Conservation (phyloP, 2,329 filamentous ascomycete species). For the Shiraia bambusicola region DNA sequence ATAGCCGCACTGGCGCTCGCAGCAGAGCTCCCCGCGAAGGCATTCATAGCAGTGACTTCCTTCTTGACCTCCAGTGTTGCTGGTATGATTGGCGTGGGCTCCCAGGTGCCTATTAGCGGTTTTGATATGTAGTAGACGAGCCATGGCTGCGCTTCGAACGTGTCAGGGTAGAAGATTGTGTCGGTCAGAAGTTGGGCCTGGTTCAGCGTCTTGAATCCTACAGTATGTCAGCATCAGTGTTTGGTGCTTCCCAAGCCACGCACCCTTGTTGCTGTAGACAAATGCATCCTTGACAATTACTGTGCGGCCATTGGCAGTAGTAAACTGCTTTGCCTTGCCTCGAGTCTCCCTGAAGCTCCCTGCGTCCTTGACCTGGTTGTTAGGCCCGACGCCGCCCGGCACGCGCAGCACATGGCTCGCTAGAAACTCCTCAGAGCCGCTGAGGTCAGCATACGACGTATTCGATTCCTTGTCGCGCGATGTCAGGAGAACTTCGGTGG, state of each 20-base stretch:
- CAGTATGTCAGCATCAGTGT: constrained; percentile 15
- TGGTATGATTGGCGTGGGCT: constrained; percentile 70
- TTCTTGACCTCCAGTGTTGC: constrained; percentile 49
- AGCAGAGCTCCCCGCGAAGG: constrained; percentile 17
- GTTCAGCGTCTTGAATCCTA: constrained; percentile 87
- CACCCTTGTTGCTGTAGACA: constrained; percentile 95
- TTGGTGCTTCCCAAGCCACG: not conserved
- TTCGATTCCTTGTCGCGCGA: constrained; percentile 85
- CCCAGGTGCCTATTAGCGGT: constrained; percentile 80
- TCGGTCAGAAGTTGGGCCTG: constrained; percentile 87
- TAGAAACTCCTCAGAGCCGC: constrained; percentile 89
- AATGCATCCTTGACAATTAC: constrained; percentile 92
- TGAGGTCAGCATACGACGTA: constrained; percentile 73
- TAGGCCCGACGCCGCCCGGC: constrained; percentile 55
- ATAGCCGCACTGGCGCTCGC: constrained; percentile 42
- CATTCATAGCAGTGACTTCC: constrained; percentile 9
- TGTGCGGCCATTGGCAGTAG: constrained; percentile 87
- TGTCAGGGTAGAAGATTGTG: constrained; percentile 82
- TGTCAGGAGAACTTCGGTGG: constrained; percentile 86
- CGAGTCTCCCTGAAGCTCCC: constrained; percentile 73
- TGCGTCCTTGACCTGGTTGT: constrained; percentile 53
- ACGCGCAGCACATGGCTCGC: constrained; percentile 95
- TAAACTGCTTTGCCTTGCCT: constrained; percentile 91
- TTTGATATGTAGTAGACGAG: constrained; percentile 93
- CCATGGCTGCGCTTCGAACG: constrained; percentile 89